A percentile compares a stretch with the other conserved stretches of the same genome.
Conservation (phyloP, 305 asterid species). For the Fraxinus paxiana region DNA sequence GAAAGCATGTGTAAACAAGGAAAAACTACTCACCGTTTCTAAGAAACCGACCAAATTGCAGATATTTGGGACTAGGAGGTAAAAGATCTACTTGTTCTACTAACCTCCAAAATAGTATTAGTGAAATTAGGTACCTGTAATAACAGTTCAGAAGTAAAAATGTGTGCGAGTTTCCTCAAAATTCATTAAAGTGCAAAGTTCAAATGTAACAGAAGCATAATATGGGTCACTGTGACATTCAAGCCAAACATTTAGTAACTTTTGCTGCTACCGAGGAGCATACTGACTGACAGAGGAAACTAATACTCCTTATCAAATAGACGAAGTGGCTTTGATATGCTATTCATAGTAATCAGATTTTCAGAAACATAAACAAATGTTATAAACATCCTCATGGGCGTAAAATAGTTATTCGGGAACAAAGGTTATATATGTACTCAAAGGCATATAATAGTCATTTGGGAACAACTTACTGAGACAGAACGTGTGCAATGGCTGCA, state of each 20-base stretch:
- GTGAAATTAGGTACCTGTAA: conserved; percentile 68
- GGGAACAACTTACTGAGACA: conserved; percentile 59
- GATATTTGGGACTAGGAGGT: conserved; percentile 54
- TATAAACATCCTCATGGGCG: neutral
- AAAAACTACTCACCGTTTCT: conserved; percentile 50
- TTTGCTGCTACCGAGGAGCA: neutral
- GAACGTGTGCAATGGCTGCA: conserved; percentile 68
- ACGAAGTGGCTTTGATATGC: neutral
- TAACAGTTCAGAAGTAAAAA: neutral
- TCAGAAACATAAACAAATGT: neutral
- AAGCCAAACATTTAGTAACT: neutral
- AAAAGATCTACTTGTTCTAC: conserved; percentile 53
- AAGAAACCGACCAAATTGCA: conserved; percentile 67
- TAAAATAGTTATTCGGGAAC: neutral
- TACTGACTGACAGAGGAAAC: neutral
- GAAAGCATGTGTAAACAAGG: neutral
- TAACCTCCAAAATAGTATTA: conserved; percentile 61
- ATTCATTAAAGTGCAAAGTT: neutral
- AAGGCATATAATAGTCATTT: neutral
- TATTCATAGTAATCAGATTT: neutral
- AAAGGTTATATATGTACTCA: neutral
- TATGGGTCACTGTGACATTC: neutral
- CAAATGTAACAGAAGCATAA: neutral
- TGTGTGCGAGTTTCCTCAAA: neutral
- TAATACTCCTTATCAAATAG: neutral